A percentile compares a stretch with the other conserved stretches of the same genome.
Evolutionary conservation across 2,329 filamentous ascomycete genomes (phyloP).

Genomic region (Trichoderma guizhouense): DNA sequence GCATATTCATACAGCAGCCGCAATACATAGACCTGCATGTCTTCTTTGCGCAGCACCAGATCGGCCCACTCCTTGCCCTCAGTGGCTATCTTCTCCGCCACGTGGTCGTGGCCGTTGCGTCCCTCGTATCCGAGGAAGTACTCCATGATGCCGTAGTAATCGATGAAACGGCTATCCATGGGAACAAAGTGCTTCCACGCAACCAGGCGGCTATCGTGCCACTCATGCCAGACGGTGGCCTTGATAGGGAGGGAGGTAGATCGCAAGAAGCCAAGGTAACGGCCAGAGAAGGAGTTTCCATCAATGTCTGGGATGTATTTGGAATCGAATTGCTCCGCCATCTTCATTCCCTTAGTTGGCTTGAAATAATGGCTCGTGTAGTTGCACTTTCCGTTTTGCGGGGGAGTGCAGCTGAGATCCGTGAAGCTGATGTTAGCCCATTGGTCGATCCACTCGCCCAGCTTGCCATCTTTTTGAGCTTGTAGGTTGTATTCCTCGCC

Average conservation of each 20-base stretch:
- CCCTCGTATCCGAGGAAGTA: slow-evolving; percentile 65
- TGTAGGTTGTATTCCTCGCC: slow-evolving; percentile 44
- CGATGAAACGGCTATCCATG: slow-evolving; percentile 70
- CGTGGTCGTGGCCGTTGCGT: slow-evolving; percentile 49
- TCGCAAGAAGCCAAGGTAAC: slow-evolving; percentile 66
- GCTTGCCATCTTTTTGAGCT: slow-evolving; percentile 42
- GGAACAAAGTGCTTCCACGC: slow-evolving; percentile 81
- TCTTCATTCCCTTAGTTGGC: slow-evolving; percentile 36
- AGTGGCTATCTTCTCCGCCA: slow-evolving; percentile 61
- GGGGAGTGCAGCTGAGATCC: slow-evolving; percentile 50
- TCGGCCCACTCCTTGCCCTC: slow-evolving; percentile 67
- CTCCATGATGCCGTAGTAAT: slow-evolving; percentile 69
- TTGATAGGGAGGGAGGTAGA: slow-evolving; percentile 72
- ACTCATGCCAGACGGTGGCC: slow-evolving; percentile 73
- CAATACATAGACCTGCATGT: slow-evolving; percentile 70
- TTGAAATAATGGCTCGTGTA: slow-evolving; percentile 49
- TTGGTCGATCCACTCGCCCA: slow-evolving; percentile 48
- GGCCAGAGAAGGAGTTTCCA: slow-evolving; percentile 67
- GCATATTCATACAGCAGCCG: slow-evolving; percentile 64
- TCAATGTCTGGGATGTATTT: slow-evolving; percentile 77
- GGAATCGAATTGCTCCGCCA: slow-evolving; percentile 54
- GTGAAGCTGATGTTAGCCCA: slow-evolving; percentile 53
- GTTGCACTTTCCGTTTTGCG: slow-evolving; percentile 40
- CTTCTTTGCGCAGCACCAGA: slow-evolving; percentile 63
- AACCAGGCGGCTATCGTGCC: slow-evolving; percentile 72